phyloP scores from a whole-genome alignment of 805 yeast species.

The Candida ovalis region DNA sequence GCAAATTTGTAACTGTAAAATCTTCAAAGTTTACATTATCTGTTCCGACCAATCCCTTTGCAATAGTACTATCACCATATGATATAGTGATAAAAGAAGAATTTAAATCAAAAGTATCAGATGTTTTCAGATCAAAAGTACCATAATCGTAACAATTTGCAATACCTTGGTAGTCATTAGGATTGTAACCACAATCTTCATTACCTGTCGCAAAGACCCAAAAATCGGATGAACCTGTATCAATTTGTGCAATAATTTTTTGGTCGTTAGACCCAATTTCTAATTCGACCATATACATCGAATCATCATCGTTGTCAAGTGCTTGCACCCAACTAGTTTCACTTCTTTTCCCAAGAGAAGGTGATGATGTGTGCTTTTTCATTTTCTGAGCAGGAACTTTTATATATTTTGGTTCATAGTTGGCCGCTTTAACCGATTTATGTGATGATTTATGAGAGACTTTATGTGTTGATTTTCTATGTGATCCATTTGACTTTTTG shows the following conservation, averaged over 20 bases:
- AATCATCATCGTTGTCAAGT: neutral
- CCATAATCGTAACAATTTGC: conserved; percentile 36
- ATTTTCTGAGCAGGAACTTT: neutral
- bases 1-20: conserved; percentile 38
- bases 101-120: conserved; percentile 31
- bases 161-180: neutral
- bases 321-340: neutral
- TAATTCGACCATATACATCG: conserved; percentile 35
- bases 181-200: conserved; percentile 7
- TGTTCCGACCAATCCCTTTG: conserved; percentile 45
- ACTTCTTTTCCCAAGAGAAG: neutral
- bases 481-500: neutral
- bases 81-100: conserved; percentile 32
- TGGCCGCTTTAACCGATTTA: neutral
- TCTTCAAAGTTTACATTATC: conserved; percentile 40
- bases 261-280: conserved; percentile 53
- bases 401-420: neutral
- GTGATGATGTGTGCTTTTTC: conserved; percentile 27
- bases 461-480: neutral
- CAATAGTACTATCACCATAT: conserved; percentile 41
- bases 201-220: conserved; percentile 43
- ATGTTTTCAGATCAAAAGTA: conserved; percentile 25
- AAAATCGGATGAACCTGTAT: conserved; percentile 65
- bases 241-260: conserved; percentile 48
- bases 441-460: too few species aligned